Evolutionary conservation across 1,139 yeast species (phyloP).

Genomic region (Kurtzmaniella natalensis): DNA sequence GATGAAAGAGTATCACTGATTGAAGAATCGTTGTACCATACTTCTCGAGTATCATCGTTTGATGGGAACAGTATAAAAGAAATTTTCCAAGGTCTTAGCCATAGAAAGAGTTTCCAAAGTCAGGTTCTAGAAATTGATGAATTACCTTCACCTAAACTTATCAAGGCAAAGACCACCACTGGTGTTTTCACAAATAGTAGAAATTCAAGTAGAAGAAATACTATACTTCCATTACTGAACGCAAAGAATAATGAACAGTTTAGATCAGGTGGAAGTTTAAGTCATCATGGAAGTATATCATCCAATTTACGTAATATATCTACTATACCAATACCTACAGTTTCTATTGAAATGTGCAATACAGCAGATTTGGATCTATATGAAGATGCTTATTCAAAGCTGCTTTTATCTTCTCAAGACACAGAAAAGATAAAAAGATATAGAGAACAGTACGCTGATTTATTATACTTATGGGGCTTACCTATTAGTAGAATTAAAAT

Average conservation of each 20-base stretch:
- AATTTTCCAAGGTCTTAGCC: slow-evolving; percentile 21
- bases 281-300: slow-evolving; percentile 1
- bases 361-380: slow-evolving; percentile 52
- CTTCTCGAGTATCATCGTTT: slow-evolving; percentile 19
- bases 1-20: not conserved
- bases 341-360: slow-evolving; percentile 52
- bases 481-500: slow-evolving; percentile 74
- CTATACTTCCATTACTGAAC: slow-evolving; percentile 1
- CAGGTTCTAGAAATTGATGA: not conserved
- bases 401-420: slow-evolving; percentile 46
- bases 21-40: not conserved
- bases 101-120: slow-evolving; percentile 7
- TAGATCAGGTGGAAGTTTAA: not conserved
- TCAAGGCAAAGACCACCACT: not conserved
- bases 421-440: slow-evolving; percentile 45
- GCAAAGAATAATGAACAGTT: slow-evolving; percentile 2
- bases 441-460: slow-evolving; percentile 73
- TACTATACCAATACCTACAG: slow-evolving; percentile 28
- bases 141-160: not conserved
- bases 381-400: slow-evolving; percentile 41
- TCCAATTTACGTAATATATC: slow-evolving; percentile 5
- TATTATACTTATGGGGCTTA: slow-evolving; percentile 79
- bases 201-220: not conserved
- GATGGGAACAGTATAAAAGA: slow-evolving; percentile 24
- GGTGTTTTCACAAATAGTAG: not conserved